A percentile compares a stretch with the other conserved stretches of the same genome.
Conservation (phyloP, 495 filamentous ascomycete genomes). For the Durotheca rogersii region DNA sequence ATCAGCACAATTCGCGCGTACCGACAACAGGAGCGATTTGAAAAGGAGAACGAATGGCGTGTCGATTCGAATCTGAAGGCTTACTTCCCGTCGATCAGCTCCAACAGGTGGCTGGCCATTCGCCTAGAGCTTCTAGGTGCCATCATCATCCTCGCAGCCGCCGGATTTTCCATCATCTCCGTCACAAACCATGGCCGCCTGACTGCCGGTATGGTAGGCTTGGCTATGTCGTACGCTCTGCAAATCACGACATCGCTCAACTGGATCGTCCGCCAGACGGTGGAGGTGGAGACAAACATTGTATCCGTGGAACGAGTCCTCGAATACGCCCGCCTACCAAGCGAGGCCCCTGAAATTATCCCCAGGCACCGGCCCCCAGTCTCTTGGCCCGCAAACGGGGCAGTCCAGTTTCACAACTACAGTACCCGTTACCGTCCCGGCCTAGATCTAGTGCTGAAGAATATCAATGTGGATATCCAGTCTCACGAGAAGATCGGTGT, state of each 20-base stretch:
- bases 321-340: conserved; percentile 90
- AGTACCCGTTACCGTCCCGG: conserved; percentile 88
- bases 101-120: conserved; percentile 95
- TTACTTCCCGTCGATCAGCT: conserved; percentile 94
- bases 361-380: conserved; percentile 80
- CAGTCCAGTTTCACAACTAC: conserved; percentile 88
- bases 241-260: conserved; percentile 98
- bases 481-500: conserved; percentile 97
- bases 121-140: conserved; percentile 96
- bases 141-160: conserved; percentile 85
- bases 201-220: conserved; percentile 79
- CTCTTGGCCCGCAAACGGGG: conserved; percentile 89
- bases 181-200: conserved; percentile 69
- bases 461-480: conserved; percentile 88
- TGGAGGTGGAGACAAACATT: conserved; percentile 99
- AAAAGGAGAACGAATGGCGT: conserved; percentile 94
- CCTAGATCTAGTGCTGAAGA: conserved; percentile 87
- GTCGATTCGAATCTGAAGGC: conserved; percentile 94
- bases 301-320: conserved; percentile 97
- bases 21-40: conserved; percentile 81
- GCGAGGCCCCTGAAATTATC: conserved; percentile 94
- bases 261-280: conserved; percentile 98
- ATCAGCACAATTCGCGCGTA: conserved; percentile 98
- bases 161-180: conserved; percentile 77
- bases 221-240: conserved; percentile 95